These are phyloP conservation scores for Penicillium waksmanii DNA, from an alignment of 495 filamentous ascomycete species.

Conservation along the genomic window DNA sequence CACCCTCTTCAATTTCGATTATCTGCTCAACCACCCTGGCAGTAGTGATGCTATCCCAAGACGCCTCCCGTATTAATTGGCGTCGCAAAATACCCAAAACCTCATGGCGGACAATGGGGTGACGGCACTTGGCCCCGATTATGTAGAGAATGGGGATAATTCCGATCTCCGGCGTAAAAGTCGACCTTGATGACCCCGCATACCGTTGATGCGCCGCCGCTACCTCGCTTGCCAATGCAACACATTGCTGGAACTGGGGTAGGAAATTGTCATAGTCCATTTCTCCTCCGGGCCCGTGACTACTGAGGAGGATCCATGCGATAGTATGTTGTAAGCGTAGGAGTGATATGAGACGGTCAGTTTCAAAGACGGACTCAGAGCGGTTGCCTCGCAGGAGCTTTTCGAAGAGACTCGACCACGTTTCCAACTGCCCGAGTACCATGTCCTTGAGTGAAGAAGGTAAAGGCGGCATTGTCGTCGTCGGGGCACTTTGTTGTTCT, in stretches of 20 bases:
- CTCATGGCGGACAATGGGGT: not conserved
- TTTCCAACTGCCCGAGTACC: not conserved
- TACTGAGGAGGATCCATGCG: conserved; percentile 28
- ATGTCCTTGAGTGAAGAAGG: not conserved
- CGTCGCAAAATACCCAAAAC: not conserved
- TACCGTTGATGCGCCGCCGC: not conserved
- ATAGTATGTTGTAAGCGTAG: conserved; percentile 29
- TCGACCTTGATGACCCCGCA: not conserved
- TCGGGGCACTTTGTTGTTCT: not conserved
- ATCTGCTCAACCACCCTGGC: not conserved
- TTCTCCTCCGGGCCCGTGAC: conserved; percentile 12
- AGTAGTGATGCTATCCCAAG: not conserved
- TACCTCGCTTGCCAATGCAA: not conserved
- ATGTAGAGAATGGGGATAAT: not conserved
- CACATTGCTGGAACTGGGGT: not conserved
- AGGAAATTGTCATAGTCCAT: not conserved
- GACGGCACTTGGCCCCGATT: not conserved
- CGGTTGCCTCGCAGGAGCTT: not conserved
- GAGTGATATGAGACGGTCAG: not conserved
- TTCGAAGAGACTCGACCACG: not conserved
- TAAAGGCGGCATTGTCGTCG: not conserved
- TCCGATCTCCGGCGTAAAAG: not conserved
- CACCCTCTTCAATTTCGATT: not conserved
- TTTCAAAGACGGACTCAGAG: not conserved
- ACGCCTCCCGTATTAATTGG: not conserved